Evolutionary conservation across 352 stramenopile genomes (phyloP), one percentile per base, ranked within the genome.

Genomic region (Pythium phragmitis): DNA sequence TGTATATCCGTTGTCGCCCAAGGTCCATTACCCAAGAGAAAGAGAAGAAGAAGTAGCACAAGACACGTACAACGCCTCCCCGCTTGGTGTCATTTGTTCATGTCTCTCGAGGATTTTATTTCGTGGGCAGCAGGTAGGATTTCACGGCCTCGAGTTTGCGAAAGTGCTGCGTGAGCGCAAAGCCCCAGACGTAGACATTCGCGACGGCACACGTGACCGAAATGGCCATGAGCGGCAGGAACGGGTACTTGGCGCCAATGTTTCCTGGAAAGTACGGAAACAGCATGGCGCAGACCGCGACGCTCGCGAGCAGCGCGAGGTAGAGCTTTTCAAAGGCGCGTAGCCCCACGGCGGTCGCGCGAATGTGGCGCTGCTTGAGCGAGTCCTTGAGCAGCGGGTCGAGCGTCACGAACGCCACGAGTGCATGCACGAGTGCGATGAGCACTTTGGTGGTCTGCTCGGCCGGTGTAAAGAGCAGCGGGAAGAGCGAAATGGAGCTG

Each of bases 171-270:
- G 66, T 79, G 33, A 89, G 69, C 23, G 79, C 69, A 30, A 88
- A 74, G 30, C 72, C 67, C 79, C 82, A 93, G 4, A 94, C 80
- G 69, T 94, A 94, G 4, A 93, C 26, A 56, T 93, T 92, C 11
- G 79, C 85, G 39, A 92, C 62, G 1, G 80, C 84, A 42, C 85
- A 93, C 16, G 64, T 68, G 13, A 92, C 80, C 2, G 85, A 94
- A 33, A 87, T 89, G 37, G 90, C 42, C 73, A 96, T 89, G 21
- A 96, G 76, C 28, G 87, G 87, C 7, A 94, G 63, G 64, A 96
- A 96, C 48, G 80, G 68, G 39, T 83, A 89, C 54, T 72, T 75
- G 14, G 48, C 50, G 0, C 79, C 76, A 14, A 90, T 43, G 26
- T 67, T 73, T 0, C 26, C 26, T 30, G 83, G 81, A 8, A 91